Conservation (phyloP, 192 early-diverging fungal species). For the Backusella mclennaniae region DNA sequence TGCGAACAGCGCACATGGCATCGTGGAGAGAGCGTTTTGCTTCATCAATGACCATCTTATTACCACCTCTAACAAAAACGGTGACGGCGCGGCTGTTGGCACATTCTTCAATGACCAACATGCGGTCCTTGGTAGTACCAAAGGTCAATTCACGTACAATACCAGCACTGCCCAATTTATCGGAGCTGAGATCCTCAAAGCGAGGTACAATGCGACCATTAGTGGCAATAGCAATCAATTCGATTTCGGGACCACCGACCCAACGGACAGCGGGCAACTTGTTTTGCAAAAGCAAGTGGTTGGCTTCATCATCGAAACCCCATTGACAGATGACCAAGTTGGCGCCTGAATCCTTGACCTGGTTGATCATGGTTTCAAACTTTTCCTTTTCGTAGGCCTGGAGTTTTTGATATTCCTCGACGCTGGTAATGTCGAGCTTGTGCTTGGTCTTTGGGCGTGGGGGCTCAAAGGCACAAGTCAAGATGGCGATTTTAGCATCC, state of each 20-base stretch:
- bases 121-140: conserved; percentile 98
- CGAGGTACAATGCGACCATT: conserved; percentile 99
- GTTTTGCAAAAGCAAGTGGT: conserved; percentile 98
- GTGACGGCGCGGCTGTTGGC: conserved; percentile 66
- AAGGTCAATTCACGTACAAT: conserved; percentile 93
- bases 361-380: conserved; percentile 95
- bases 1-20: conserved; percentile 98
- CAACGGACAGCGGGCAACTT: conserved; percentile 96
- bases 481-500: conserved; percentile 96
- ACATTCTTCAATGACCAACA: conserved; percentile 99
- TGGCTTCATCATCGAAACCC: conserved; percentile 99
- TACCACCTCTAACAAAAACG: conserved; percentile 91
- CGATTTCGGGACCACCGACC: conserved; percentile 99
- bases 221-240: conserved; percentile 99
- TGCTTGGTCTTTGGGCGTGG: conserved; percentile 99
- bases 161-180: conserved; percentile 94
- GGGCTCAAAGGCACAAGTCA: conserved; percentile 99
- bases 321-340: conserved; percentile 99
- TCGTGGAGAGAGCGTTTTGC: conserved; percentile 97
- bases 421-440: conserved; percentile 97
- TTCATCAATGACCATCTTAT: conserved; percentile 99
- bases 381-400: conserved; percentile 95
- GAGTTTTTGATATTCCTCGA: conserved; percentile 98
- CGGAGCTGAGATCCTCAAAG: conserved; percentile 87
- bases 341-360: conserved; percentile 97